Conservation (phyloP, 192 early-diverging fungal genomes). For the Haplosporangium gracile region DNA sequence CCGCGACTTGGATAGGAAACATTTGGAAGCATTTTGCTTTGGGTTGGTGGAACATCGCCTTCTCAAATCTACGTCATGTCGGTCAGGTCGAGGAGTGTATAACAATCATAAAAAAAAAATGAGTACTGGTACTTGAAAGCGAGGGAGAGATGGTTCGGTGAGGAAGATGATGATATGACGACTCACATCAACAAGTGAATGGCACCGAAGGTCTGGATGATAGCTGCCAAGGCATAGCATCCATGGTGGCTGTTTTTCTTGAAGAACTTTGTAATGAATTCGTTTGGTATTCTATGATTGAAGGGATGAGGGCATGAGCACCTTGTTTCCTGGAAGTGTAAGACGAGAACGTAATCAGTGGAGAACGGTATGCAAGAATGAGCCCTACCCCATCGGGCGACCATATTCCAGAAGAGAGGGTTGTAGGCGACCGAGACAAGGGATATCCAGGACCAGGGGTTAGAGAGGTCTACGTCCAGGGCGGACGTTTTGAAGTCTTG, state of each 20-base stretch:
- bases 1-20: conserved; percentile 57
- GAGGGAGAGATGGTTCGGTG: too few species aligned
- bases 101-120: too few species aligned
- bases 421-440: conserved; percentile 81
- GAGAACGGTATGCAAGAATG: not conserved
- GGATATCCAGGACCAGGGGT: conserved; percentile 76
- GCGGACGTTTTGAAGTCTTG: not conserved
- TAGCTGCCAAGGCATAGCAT: conserved; percentile 79
- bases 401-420: conserved; percentile 88
- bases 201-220: conserved; percentile 83
- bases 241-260: conserved; percentile 72
- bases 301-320: not conserved
- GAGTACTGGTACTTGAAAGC: too few species aligned
- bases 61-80: conserved; percentile 62
- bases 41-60: conserved; percentile 77
- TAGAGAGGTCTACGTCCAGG: conserved; percentile 63
- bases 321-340: too few species aligned
- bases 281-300: conserved; percentile 73
- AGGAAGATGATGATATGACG: too few species aligned
- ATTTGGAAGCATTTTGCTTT: conserved; percentile 59
- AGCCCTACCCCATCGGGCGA: conserved; percentile 73
- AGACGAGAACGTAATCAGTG: not conserved
- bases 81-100: too few species aligned
- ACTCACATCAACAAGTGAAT: conserved; percentile 76
- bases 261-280: conserved; percentile 74